Percentiles rank a stretch among this genome's conserved stretches.
phyloP scores from a whole-genome alignment of 352 stramenopile genomes.

The Pythium oligandrum region DNA sequence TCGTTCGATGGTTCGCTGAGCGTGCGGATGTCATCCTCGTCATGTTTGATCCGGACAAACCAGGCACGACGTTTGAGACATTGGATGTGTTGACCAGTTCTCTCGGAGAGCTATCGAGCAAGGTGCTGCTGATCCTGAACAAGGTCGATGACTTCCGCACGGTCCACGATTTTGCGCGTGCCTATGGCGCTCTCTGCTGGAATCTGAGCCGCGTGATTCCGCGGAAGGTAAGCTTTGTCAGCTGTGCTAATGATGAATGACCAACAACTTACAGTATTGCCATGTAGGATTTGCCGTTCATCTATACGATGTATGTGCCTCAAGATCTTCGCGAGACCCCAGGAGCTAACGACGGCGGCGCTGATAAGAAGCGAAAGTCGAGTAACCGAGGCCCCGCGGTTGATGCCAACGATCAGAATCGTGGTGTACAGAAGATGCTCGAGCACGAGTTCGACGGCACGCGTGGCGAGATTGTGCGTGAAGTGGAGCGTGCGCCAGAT shows the following conservation, averaged over 20 bases:
- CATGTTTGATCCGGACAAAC: conserved; percentile 89
- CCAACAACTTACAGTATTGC: too few species aligned
- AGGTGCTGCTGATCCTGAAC: conserved; percentile 83
- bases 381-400: not conserved
- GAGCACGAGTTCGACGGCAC: conserved; percentile 86
- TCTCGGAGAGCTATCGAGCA: conserved; percentile 69
- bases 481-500: conserved; percentile 76
- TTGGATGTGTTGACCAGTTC: conserved; percentile 82
- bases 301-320: conserved; percentile 88
- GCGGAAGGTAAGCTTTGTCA: conserved; percentile 32
- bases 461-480: conserved; percentile 76
- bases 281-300: conserved; percentile 63
- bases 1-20: conserved; percentile 85
- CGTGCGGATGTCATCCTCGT: conserved; percentile 82
- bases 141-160: conserved; percentile 87
- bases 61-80: conserved; percentile 85
- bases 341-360: not conserved
- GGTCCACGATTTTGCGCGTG: conserved; percentile 83
- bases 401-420: not conserved
- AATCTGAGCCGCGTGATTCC: conserved; percentile 87
- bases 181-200: conserved; percentile 84
- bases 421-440: conserved; percentile 65
- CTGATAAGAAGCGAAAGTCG: not conserved
- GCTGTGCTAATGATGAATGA: too few species aligned
- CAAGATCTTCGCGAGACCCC: conserved; percentile 37